phyloP scores from a whole-genome alignment of 306 rosid species.

The Begonia fuchsioides region DNA sequence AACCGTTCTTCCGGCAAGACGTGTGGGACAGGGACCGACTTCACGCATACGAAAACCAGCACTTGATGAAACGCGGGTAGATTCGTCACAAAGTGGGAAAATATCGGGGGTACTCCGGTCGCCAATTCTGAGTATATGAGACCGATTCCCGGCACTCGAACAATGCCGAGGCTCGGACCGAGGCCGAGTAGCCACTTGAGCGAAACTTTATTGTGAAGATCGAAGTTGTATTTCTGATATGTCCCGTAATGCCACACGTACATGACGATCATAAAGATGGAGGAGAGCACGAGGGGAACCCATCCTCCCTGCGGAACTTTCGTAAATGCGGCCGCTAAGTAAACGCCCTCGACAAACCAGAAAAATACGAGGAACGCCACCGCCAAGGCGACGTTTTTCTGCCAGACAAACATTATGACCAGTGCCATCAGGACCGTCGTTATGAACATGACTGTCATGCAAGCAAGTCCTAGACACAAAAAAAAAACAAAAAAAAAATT shows the following conservation, averaged over 20 bases:
- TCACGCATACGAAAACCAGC: too few relatives aligned
- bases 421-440: conserved; percentile 78
- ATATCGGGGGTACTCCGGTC: conserved; percentile 75
- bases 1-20: conserved; percentile 79
- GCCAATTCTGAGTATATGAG: conserved; percentile 80
- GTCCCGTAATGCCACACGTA: conserved; percentile 82
- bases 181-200: conserved; percentile 75
- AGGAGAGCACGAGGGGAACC: conserved; percentile 71
- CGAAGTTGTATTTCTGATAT: conserved; percentile 57
- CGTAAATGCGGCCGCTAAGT: conserved; percentile 60
- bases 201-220: conserved; percentile 74
- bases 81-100: conserved; percentile 83
- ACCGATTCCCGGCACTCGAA: conserved; percentile 84
- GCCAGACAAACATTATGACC: conserved; percentile 60
- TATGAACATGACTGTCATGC: conserved; percentile 62
- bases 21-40: conserved; percentile 80
- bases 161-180: conserved; percentile 86
- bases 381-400: conserved; percentile 39
- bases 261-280: conserved; percentile 52
- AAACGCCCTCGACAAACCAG: conserved; percentile 68
- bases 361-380: conserved; percentile 38
- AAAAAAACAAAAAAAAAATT: too few relatives aligned
- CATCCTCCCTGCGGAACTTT: conserved; percentile 91
- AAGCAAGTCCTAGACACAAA: conserved; percentile 54
- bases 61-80: conserved; percentile 88